These are phyloP conservation scores for Plasmodium gonderi DNA, from an alignment of 169 alveolate genomes.

Conservation along the genomic window DNA sequence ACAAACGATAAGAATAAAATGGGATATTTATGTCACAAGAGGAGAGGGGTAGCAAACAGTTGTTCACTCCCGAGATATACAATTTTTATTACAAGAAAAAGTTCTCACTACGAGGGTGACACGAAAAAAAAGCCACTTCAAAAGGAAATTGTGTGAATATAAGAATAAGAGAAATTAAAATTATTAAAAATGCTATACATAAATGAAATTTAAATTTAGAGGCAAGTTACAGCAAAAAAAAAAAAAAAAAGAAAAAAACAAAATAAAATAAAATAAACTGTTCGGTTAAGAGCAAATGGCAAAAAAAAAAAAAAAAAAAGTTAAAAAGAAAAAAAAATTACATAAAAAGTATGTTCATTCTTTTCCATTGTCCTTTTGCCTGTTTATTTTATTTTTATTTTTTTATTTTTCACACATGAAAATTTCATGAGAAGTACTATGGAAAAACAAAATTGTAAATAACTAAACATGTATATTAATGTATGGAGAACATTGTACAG, in stretches of 20 bases:
- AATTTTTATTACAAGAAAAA: not conserved
- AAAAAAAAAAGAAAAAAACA: not conserved
- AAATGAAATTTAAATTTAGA: not conserved
- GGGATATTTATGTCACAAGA: not conserved
- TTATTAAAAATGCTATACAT: not conserved
- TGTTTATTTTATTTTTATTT: not conserved
- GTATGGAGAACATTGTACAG: not conserved
- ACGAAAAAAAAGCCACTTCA: not conserved
- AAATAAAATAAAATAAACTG: not conserved
- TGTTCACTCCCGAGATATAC: not conserved
- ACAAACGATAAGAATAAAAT: not conserved
- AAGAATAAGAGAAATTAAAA: not conserved
- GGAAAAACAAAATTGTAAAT: not conserved
- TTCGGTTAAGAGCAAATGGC: not conserved
- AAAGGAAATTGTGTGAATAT: not conserved
- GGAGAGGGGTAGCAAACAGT: not conserved
- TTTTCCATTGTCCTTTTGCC: not conserved
- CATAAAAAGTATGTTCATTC: not conserved
- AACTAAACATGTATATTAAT: not conserved
- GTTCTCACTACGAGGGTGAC: not conserved
- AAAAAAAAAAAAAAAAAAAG: slow-evolving; percentile 22
- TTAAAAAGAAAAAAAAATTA: not conserved
- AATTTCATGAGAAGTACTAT: not conserved
- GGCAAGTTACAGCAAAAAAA: not conserved
- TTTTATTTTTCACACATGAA: not conserved